These are phyloP conservation scores for Postia placenta DNA, from an alignment of 768 basidiomycete species.

Conservation along the genomic window DNA sequence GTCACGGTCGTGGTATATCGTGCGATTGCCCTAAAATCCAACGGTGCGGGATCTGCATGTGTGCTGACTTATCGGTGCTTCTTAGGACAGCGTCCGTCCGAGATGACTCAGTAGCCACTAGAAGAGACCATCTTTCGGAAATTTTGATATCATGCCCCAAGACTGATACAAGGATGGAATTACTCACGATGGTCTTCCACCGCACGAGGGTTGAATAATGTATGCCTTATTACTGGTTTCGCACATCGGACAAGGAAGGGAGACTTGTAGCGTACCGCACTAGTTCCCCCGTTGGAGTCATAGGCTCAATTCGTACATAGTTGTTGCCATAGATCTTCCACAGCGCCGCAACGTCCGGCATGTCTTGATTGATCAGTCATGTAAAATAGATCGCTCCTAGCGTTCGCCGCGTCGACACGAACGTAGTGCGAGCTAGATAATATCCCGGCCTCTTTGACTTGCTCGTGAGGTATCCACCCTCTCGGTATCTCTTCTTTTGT, in stretches of 20 bases:
- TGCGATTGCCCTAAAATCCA: too few species aligned
- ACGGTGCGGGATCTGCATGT: too few species aligned
- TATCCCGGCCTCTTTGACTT: constrained; percentile 1
- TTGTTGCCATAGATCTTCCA: constrained; percentile 2
- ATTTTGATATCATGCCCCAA: neutral
- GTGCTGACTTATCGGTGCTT: too few species aligned
- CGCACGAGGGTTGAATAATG: constrained; percentile 5
- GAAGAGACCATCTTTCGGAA: constrained; percentile 2
- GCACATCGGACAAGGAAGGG: constrained; percentile 2
- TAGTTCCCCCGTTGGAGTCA: neutral
- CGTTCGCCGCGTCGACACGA: neutral
- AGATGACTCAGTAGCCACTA: neutral
- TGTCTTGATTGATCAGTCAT: constrained; percentile 5
- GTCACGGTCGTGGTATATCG: too few species aligned
- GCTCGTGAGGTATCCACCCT: neutral
- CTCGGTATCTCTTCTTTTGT: neutral
- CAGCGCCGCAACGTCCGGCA: constrained; percentile 1
- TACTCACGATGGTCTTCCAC: constrained; percentile 7
- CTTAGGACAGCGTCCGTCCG: too few species aligned
- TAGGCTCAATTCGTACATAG: neutral
- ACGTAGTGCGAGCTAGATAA: constrained; percentile 4
- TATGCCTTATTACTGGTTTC: neutral
- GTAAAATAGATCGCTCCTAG: constrained; percentile 7
- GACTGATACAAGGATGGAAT: neutral
- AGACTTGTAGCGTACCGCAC: neutral